phyloP scores from a whole-genome alignment of 2,329 filamentous ascomycete species.

The Cadophora gregata region DNA sequence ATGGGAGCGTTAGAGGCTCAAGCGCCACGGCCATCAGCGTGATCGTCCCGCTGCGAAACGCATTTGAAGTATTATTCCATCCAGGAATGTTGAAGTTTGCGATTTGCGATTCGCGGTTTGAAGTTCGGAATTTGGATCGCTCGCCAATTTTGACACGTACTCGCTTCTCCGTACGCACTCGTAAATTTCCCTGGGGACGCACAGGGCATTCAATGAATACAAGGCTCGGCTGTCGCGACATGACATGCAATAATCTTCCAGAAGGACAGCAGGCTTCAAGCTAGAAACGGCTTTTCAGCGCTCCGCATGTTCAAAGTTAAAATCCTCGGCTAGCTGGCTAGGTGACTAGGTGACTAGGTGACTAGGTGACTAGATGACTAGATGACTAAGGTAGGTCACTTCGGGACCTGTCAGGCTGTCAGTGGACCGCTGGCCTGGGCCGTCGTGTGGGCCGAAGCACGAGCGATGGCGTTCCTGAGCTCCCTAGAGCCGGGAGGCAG shows the following conservation, averaged over 20 bases:
- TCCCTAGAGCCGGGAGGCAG: conserved; percentile 26
- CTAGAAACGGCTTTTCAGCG: conserved; percentile 14
- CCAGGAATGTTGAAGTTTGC: conserved; percentile 17
- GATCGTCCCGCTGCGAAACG: conserved; percentile 17
- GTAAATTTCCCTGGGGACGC: neutral
- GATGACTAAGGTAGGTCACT: no score
- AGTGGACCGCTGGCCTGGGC: conserved; percentile 25
- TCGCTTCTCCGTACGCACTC: neutral
- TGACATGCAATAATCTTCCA: conserved; percentile 16
- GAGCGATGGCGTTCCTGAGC: conserved; percentile 28
- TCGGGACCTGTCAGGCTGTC: conserved; percentile 30
- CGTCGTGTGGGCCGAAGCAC: conserved; percentile 26
- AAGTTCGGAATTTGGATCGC: conserved; percentile 12
- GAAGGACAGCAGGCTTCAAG: conserved; percentile 14
- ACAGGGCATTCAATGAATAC: neutral
- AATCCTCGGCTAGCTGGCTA: conserved; percentile 23
- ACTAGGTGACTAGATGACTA: no score
- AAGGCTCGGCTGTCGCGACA: neutral
- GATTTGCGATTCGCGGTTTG: conserved; percentile 14
- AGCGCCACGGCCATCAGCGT: conserved; percentile 14
- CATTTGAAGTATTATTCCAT: conserved; percentile 25
- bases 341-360: no score
- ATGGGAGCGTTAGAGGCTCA: conserved; percentile 17
- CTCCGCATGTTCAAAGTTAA: conserved; percentile 7
- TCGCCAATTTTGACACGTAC: neutral